Percentiles rank a stretch among this genome's conserved stretches.
These are phyloP conservation scores for Peterozyma toletana DNA, from an alignment of 805 yeast genomes.

Conservation along the genomic window DNA sequence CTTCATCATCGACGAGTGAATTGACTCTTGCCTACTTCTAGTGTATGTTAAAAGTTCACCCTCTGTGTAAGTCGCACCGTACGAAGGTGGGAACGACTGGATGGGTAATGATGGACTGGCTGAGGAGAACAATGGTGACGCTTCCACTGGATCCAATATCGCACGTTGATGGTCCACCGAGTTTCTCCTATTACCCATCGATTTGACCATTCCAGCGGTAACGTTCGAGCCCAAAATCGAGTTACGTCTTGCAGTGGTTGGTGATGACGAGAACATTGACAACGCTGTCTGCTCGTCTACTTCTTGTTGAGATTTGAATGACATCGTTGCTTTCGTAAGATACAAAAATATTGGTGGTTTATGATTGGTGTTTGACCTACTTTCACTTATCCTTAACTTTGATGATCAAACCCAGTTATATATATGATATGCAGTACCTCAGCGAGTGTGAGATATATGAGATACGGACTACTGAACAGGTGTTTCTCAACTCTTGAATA, in stretches of 20 bases:
- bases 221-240: constrained; percentile 3
- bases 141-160: background rate
- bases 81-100: constrained; percentile 7
- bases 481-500: no score
- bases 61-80: constrained; percentile 20
- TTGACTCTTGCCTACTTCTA: constrained; percentile 25
- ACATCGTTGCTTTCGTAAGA: no score
- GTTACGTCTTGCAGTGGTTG: constrained; percentile 6
- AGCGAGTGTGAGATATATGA: no score
- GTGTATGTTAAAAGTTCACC: constrained; percentile 30
- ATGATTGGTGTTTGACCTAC: no score
- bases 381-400: no score
- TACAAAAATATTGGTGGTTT: no score
- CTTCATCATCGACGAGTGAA: constrained; percentile 24
- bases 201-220: background rate
- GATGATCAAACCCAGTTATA: no score
- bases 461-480: no score
- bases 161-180: background rate
- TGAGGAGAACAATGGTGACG: constrained; percentile 6
- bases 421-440: no score
- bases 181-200: background rate
- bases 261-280: constrained; percentile 5
- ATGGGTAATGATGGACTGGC: constrained; percentile 7
- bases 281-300: constrained; percentile 2
- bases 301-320: background rate